Evolutionary conservation across 163 green algal species (phyloP), one percentile per base, ranked within the genome.

Genomic region (Coccomyxa subellipsoidea): DNA sequence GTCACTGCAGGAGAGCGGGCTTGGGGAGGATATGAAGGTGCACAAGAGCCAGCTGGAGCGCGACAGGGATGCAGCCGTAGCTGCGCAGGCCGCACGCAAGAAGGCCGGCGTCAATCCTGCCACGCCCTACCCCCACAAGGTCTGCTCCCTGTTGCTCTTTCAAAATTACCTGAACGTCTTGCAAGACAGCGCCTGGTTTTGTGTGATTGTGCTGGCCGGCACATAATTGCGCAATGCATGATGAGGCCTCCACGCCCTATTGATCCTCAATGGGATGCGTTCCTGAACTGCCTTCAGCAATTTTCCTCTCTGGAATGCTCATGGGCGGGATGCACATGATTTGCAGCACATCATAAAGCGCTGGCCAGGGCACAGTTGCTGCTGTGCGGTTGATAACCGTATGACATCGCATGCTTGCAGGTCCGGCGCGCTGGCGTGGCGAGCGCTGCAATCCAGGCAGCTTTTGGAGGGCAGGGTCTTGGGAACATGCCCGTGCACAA

Each of bases 1-100:
- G n/a, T n/a, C n/a, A n/a, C n/a, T n/a, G 18, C 66, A 73, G 66
- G 66, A 34, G 66, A 23, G 66, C 66, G 66, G 66, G 4, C 66
- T 73, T 32, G 66, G 66, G n/a, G 66, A 73, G 70, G 70, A 38
- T 10, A 77, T 77, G 38, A 80, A 81, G 77, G 47, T 75, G 39
- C 77, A 81, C 47, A 81, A 81, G 40, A 53, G n/a, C n/a, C 40
- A 39, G 77, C 77, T 81, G 39, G 47, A 81, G 40, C 27, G 40
- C 29, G 77, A 81, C 31, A 23, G 29, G 27, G 77, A 81, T 8
- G 38, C 37, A 29, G 75, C 75, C 36, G 8, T 27, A 1, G 70
- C 70, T 27, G 32, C 32, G 32, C 32, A 38, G 7, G 70, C 70
- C 12, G 70, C 70, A 23, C 70, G 70, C 21, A 73, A 73, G 66